phyloP scores from a whole-genome alignment of 306 rosid genomes.

The Prosopis cineraria region DNA sequence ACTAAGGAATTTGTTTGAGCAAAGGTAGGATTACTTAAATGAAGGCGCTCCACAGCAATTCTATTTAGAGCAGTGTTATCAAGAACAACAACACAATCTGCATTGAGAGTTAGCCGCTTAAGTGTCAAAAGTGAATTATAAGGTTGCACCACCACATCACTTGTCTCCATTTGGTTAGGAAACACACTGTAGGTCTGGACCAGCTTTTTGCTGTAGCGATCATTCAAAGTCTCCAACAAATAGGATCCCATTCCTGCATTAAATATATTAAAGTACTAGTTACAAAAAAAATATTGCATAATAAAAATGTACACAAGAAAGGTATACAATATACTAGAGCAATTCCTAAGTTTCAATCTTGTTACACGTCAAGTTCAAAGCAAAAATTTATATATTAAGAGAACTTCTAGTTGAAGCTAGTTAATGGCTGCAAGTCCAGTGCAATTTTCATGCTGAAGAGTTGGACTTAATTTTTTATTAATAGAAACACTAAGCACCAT shows the following conservation, averaged over 20 bases:
- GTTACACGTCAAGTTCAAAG: neutral
- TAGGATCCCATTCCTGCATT: slow-evolving; percentile 94
- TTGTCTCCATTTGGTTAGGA: slow-evolving; percentile 99
- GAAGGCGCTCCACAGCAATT: slow-evolving; percentile 98
- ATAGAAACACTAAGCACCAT: neutral
- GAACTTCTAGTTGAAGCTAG: neutral
- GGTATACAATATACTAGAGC: neutral
- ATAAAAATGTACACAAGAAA: slow-evolving; percentile 15
- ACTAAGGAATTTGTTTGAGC: slow-evolving; percentile 96
- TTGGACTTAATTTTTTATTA: neutral
- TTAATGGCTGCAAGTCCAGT: slow-evolving; percentile 2
- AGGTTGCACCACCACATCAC: slow-evolving; percentile 99
- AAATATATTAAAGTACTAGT: slow-evolving; percentile 14
- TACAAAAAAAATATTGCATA: neutral
- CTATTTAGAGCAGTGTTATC: slow-evolving; percentile 97
- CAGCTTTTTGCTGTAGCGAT: slow-evolving; percentile 97
- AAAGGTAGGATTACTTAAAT: slow-evolving; percentile 94
- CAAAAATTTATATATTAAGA: neutral
- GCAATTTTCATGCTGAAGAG: slow-evolving; percentile 18
- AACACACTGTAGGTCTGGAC: slow-evolving; percentile 99
- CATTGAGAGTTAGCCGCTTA: slow-evolving; percentile 91
- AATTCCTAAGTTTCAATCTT: neutral
- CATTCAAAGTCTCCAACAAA: slow-evolving; percentile 92
- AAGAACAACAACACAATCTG: slow-evolving; percentile 99
- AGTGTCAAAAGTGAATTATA: slow-evolving; percentile 97